phyloP scores from a whole-genome alignment of 805 yeast genomes.

The Tetrapisispora phaffii region DNA sequence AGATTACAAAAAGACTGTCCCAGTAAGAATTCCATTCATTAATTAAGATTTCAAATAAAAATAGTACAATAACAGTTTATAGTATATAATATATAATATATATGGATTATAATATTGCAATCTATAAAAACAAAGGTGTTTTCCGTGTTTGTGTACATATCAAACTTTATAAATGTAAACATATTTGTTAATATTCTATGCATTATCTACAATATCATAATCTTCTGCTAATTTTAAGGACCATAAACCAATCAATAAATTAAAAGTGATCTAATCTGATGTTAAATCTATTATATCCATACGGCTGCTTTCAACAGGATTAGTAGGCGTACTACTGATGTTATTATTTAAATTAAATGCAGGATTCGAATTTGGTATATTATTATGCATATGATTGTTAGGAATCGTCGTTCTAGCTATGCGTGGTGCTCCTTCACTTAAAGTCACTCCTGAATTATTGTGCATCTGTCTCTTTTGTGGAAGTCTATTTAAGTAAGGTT shows the following conservation, averaged over 20 bases:
- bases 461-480: constrained; percentile 22
- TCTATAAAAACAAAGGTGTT: background rate
- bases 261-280: constrained; percentile 8
- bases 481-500: constrained; percentile 17
- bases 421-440: background rate
- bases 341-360: background rate
- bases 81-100: background rate
- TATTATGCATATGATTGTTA: background rate
- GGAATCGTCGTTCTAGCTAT: background rate
- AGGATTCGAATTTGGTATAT: background rate
- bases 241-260: background rate
- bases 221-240: no score
- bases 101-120: background rate
- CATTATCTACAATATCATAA: background rate
- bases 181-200: background rate
- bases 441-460: background rate
- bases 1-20: constrained; percentile 39
- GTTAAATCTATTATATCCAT: constrained; percentile 20
- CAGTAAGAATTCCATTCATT: constrained; percentile 59
- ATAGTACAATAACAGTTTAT: background rate
- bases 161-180: background rate
- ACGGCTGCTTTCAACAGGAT: background rate
- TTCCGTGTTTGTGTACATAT: background rate
- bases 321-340: background rate
- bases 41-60: constrained; percentile 9